Base-by-base conservation (phyloP, 345 rosid genomes). In the Fremontodendron californicum region DNA sequence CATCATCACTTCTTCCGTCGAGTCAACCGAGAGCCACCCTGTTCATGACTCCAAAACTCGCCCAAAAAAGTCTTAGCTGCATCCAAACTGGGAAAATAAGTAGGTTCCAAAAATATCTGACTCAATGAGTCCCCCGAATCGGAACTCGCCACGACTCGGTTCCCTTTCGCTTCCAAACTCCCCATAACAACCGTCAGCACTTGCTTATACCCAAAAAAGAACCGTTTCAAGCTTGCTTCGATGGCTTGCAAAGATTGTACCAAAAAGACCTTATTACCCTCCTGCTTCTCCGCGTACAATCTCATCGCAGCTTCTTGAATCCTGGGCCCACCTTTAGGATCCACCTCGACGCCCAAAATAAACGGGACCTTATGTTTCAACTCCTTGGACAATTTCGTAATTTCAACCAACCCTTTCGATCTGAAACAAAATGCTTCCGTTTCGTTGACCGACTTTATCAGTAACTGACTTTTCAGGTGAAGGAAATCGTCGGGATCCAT, bases 1-100 rank as follows among this genome's bases (percentile, higher is more conserved):
- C 25, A 15, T 68, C 67, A 39, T 73, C 72, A 57, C 42, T 60
- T 65, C n/a, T 67, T 62, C 58, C 66, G 67, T 69, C 80, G 49
- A 29, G 10, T 27, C 57, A 61, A 71, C 3, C 69, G 76, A 54
- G 21, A 46, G 5, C 16, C 46, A 18, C 43, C 65, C 12, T 68
- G 77, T 54, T 82, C 83, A 31, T 81, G 85, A 57, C 89, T 84
- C 97, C 93, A 86, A 69, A 85, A 84, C 77, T 91, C 92, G 15
- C 97, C 98, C n/a, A 96, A 58, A 63, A 92, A 96, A 9, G 99
- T 96, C 88, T 96, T 96, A 0, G 99, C 99, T 16, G 97, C 98
- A 76, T 96, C 99, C 83, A 96, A 83, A 65, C 98, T 93, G 69
- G 99, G 99, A 62, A 81, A 96, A 81, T 92, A 94, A 45, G 97